These are phyloP conservation scores for Malassezia vespertilionis DNA, from an alignment of 1,284 basidiomycete genomes.

Conservation along the genomic window DNA sequence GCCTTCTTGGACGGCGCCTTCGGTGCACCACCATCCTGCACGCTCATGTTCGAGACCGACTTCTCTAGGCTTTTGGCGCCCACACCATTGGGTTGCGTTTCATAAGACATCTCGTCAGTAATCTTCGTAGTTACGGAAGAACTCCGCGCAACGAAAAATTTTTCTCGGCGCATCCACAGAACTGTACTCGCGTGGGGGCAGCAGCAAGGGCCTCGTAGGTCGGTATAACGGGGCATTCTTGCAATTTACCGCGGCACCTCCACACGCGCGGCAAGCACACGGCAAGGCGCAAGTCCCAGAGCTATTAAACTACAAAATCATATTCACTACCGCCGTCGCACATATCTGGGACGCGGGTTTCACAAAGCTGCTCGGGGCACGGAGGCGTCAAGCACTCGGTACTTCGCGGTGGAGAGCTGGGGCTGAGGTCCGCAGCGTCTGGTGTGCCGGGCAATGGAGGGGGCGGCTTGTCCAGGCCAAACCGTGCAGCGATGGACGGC, in stretches of 20 bases:
- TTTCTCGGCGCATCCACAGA: conserved; percentile 1
- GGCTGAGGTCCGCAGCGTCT: background rate
- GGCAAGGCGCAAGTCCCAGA: too few relatives aligned
- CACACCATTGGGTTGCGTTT: conserved; percentile 36
- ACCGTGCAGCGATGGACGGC: conserved; percentile 18
- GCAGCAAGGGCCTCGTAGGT: too few relatives aligned
- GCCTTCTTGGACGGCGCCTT: conserved; percentile 9
- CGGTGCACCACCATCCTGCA: conserved; percentile 10
- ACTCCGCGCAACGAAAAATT: conserved; percentile 11
- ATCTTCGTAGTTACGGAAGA: too few relatives aligned
- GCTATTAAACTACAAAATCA: conserved; percentile 25
- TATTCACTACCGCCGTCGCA: conserved; percentile 45
- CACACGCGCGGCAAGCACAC: background rate
- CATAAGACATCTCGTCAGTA: conserved; percentile 36
- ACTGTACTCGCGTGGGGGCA: conserved; percentile 1
- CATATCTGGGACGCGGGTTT: conserved; percentile 20
- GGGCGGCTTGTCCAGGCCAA: conserved; percentile 24
- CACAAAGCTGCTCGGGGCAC: background rate
- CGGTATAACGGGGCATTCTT: too few relatives aligned
- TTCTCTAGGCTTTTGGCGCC: conserved; percentile 61
- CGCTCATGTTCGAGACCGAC: conserved; percentile 15
- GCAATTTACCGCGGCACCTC: background rate
- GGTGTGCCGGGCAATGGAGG: conserved; percentile 23
- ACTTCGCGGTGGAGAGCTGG: background rate
- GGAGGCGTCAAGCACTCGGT: background rate